Conservation (phyloP, 768 basidiomycete genomes). For the Postia placenta region DNA sequence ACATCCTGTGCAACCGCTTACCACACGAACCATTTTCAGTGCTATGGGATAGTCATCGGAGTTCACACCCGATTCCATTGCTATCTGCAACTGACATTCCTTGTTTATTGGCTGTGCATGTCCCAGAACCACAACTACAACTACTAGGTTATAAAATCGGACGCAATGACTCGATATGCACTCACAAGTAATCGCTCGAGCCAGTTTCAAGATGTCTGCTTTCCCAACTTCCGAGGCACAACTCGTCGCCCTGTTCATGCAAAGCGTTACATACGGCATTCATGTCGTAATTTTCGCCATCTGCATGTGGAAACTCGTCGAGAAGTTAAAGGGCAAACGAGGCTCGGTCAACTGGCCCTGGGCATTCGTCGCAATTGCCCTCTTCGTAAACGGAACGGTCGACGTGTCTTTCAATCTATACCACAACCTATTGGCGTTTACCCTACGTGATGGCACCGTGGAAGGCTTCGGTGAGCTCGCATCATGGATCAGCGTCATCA, state of each 20-base stretch:
- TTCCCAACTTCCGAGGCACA: neutral
- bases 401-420: conserved; percentile 29
- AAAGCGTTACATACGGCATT: neutral
- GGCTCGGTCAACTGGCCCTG: neutral
- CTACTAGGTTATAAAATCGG: neutral
- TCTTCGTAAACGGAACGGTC: conserved; percentile 2
- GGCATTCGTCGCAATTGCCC: neutral
- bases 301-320: neutral
- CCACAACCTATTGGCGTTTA: conserved; percentile 35
- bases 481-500: conserved; percentile 25
- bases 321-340: neutral
- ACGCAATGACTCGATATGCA: neutral
- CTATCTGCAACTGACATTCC: neutral
- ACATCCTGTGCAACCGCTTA: no score
- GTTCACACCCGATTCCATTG: neutral
- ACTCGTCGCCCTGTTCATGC: neutral
- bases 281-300: neutral
- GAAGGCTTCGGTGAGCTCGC: conserved; percentile 30
- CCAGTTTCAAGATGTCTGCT: neutral
- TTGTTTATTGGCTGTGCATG: neutral
- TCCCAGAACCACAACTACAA: neutral
- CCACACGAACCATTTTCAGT: neutral
- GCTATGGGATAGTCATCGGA: neutral
- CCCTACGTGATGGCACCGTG: conserved; percentile 20
- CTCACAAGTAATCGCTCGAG: neutral